Evolutionary conservation across 768 basidiomycete genomes (phyloP), one percentile per base, ranked within the genome.

Genomic region (Russula sp.): DNA sequence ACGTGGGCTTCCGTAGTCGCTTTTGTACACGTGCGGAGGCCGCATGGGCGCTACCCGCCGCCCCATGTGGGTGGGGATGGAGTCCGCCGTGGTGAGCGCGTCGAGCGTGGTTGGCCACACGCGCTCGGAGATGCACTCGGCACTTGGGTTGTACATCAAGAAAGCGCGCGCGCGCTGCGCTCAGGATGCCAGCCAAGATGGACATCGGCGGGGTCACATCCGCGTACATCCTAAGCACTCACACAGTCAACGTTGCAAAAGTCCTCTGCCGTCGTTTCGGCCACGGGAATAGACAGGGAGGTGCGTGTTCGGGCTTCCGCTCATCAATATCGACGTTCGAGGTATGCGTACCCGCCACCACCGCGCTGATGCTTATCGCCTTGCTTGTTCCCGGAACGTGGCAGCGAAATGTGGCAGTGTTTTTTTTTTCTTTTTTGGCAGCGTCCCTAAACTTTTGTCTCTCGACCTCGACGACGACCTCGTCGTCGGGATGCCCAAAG

Each of bases 401-500:
- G 68, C 55, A 1, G 70, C 67, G 49, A 80, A 79, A 68, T 72
- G 78, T 8, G 55, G 62, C 3, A 75, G 13, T 74, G 65, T 39
- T 62, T 67, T 13, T 69, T 27, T 27, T 22, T 22, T 22, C 2
- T 22, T 22, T 27, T 27, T 27, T 27, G 27, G 61, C 6, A 79
- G 71, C n/a, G 69, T 70, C 55, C 20, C 69, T 70, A 67, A 78
- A 78, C 39, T 74, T 68, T 74, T 4, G 69, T 72, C 20, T 70
- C n/a, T 71, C 65, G n/a, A 76, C 63, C 50, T 76, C 71, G 9
- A 80, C 52, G 42, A 77, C 69, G 1, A 76, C 68, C 8, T 71
- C 72, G 1, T 76, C 77, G 59, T 76, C 76, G 22, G 71, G 68
- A 31, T 73, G 66, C 77, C 77, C 78, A 54, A 75, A 71, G 18